Percentiles rank a stretch among this genome's conserved stretches.
Evolutionary conservation across 257 asterid genomes (phyloP).

Genomic region (Cordia subcordata): DNA sequence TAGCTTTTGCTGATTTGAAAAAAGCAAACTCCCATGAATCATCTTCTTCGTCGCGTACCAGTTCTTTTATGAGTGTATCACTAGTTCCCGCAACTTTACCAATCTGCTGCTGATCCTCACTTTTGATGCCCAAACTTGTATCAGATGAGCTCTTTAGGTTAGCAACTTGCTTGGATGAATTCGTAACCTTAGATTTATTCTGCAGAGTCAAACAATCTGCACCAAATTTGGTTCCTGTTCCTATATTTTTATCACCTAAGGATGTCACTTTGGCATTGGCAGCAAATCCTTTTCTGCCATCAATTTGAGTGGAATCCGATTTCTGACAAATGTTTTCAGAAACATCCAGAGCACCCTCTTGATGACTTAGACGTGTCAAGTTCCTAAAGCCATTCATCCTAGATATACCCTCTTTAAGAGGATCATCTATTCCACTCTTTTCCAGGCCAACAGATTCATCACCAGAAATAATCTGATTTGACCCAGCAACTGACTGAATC

Average conservation of each 20-base stretch:
- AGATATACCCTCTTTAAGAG: constrained; percentile 28
- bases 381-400: constrained; percentile 16
- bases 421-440: constrained; percentile 26
- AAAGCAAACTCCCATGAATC: constrained; percentile 69
- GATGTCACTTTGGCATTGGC: constrained; percentile 34
- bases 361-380: constrained; percentile 23
- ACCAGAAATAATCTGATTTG: constrained; percentile 18
- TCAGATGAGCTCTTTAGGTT: constrained; percentile 29
- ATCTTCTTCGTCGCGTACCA: constrained; percentile 41
- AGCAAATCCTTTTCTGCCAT: constrained; percentile 21
- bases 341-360: constrained; percentile 24
- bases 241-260: constrained; percentile 28
- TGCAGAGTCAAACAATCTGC: constrained; percentile 13
- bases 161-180: constrained; percentile 25
- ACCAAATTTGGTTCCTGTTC: constrained; percentile 12
- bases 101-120: constrained; percentile 29
- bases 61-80: constrained; percentile 34
- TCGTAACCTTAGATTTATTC: constrained; percentile 24
- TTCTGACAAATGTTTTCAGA: constrained; percentile 23
- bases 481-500: constrained; percentile 24
- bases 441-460: constrained; percentile 28
- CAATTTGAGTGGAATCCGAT: constrained; percentile 19
- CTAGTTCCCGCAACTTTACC: constrained; percentile 29
- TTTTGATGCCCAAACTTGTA: constrained; percentile 19
- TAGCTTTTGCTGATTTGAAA: constrained; percentile 61